Evolutionary conservation across 2,329 filamentous ascomycete genomes (phyloP), one percentile per base, ranked within the genome.

Genomic region (Elsinoe australis): DNA sequence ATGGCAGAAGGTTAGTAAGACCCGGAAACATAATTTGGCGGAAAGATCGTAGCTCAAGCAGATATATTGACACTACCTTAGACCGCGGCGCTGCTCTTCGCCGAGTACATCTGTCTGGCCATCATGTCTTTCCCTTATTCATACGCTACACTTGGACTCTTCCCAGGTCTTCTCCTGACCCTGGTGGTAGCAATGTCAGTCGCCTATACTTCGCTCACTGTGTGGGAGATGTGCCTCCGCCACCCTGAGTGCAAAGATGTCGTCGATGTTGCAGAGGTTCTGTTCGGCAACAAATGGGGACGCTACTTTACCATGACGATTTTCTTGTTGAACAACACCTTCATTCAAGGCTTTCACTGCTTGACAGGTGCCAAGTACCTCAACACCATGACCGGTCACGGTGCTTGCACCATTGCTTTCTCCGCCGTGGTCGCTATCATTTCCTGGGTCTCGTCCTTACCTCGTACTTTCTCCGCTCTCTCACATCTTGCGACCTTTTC

Each of bases 111-210:
- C 51, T 94, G 87, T 64, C 70, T 95, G 67, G 78, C 78, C 17
- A 95, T 95, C 62, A 95, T 95, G 88, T 94, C 86, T 44, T 95
- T 95, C 57, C 89, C 89, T 0, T 94, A 85, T 76, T 94, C 87
- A 0, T 95, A 95, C 66, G 86, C 87, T 34, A 71, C 90, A 21
- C 76, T 95, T 5, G 89, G 89, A 5, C 75, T 95, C 12, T 86
- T 95, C 0, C 88, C 89, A 0, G 88, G 85, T 18, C 65, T 95
- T 47, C 90, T 95, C 53, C 63, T 94, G 61, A 95, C 89, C 0
- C 73, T 85, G 1, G 76, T 90, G 22, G 76, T 94, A 51, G 87
- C 89, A 19, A 75, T 69, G 4, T 66, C 89, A 14, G 89, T 95
- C 1, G 71, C 94, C 4, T 95, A 95, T 64, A 95, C 89, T 39